A percentile compares a stretch with the other conserved stretches of the same genome.
phyloP scores from a whole-genome alignment of 352 stramenopile genomes.

The Peronospora belbahrii region DNA sequence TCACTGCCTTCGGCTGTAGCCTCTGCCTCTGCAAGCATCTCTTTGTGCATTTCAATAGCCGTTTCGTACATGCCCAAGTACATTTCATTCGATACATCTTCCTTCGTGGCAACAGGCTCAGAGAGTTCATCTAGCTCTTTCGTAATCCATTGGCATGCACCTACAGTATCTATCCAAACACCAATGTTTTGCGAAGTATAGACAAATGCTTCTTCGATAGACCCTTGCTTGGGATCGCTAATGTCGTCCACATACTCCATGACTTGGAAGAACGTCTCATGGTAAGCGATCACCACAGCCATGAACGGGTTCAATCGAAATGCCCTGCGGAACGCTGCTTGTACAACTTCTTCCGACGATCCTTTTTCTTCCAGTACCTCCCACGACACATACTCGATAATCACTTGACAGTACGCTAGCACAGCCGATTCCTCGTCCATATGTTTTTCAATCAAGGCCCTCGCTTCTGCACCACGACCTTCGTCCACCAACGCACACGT shows the following conservation, averaged over 20 bases:
- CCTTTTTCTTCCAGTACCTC: conserved; percentile 79
- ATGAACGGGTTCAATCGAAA: conserved; percentile 79
- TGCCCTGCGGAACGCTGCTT: conserved; percentile 55
- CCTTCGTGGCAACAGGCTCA: conserved; percentile 37
- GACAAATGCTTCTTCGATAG: conserved; percentile 78
- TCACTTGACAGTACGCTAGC: conserved; percentile 75
- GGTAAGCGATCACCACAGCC: conserved; percentile 65
- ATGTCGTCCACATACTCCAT: conserved; percentile 84
- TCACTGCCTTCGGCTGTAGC: conserved; percentile 27
- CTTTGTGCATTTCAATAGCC: conserved; percentile 81
- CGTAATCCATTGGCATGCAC: conserved; percentile 70
- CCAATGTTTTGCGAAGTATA: conserved; percentile 77
- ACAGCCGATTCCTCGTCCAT: conserved; percentile 45
- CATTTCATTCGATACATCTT: conserved; percentile 67
- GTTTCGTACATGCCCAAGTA: conserved; percentile 85
- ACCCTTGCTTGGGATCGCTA: conserved; percentile 50
- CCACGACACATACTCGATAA: conserved; percentile 85
- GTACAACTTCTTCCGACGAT: conserved; percentile 72
- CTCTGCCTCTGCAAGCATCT: conserved; percentile 38
- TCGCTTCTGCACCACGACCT: conserved; percentile 61
- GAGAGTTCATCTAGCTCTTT: conserved; percentile 64
- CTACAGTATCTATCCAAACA: conserved; percentile 80
- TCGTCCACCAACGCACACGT: conserved; percentile 75
- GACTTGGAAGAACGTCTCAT: conserved; percentile 75
- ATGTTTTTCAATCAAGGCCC: conserved; percentile 61